Conservation (phyloP, 805 yeast genomes). For the Jamesozyma rosinii region DNA sequence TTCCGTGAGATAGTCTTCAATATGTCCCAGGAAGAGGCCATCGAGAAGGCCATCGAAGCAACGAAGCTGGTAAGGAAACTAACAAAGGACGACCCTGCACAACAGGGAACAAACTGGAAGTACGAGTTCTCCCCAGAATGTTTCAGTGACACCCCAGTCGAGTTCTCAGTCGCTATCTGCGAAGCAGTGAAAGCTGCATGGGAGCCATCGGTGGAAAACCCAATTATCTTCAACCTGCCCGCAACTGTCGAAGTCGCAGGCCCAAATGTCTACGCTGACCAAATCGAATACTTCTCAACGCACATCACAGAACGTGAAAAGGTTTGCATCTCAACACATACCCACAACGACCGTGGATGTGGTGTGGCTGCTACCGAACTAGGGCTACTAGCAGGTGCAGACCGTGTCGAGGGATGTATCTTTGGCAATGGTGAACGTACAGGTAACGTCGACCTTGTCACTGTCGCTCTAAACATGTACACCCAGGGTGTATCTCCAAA, state of each 20-base stretch:
- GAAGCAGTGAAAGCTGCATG: slow-evolving; percentile 70
- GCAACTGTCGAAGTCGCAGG: slow-evolving; percentile 79
- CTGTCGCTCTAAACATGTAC: slow-evolving; percentile 65
- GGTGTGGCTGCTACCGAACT: slow-evolving; percentile 85
- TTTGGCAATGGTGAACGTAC: slow-evolving; percentile 86
- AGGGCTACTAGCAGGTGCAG: slow-evolving; percentile 79
- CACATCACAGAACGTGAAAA: slow-evolving; percentile 57
- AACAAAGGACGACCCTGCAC: slow-evolving; percentile 58
- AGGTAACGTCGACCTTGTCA: slow-evolving; percentile 76
- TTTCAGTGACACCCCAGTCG: slow-evolving; percentile 60
- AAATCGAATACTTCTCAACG: slow-evolving; percentile 63
- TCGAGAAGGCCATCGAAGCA: slow-evolving; percentile 53
- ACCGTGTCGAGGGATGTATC: slow-evolving; percentile 76
- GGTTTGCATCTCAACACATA: slow-evolving; percentile 67
- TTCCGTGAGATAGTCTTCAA: slow-evolving; percentile 66
- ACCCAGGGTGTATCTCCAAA: slow-evolving; percentile 70
- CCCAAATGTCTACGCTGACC: slow-evolving; percentile 79
- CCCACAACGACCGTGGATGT: slow-evolving; percentile 81
- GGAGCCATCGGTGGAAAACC: slow-evolving; percentile 55
- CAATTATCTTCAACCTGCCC: slow-evolving; percentile 72
- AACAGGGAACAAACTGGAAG: slow-evolving; percentile 52
- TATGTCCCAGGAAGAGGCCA: slow-evolving; percentile 46
- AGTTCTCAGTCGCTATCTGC: slow-evolving; percentile 55
- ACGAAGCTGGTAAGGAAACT: slow-evolving; percentile 53
- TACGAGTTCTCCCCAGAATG: slow-evolving; percentile 78